Conservation (phyloP, 768 basidiomycete species). For the Lactarius tabidus region DNA sequence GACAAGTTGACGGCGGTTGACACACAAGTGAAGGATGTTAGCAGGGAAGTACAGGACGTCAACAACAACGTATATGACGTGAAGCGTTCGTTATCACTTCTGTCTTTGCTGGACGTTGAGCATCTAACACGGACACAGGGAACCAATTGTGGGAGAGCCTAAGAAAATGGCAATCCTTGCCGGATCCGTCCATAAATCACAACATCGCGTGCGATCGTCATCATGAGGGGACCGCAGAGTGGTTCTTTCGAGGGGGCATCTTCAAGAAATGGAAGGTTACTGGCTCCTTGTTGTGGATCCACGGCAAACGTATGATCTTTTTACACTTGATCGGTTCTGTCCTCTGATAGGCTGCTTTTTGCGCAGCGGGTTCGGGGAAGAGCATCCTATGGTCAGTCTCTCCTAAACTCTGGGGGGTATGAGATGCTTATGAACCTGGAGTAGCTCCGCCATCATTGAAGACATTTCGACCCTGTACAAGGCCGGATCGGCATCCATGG, state of each 20-base stretch:
- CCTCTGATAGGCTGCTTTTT: not conserved
- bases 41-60: no score
- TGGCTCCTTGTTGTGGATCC: not conserved
- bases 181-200: not conserved
- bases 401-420: not conserved
- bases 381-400: not conserved
- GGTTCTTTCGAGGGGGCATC: not conserved
- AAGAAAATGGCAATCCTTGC: not conserved
- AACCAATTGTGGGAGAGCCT: not conserved
- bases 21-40: no score
- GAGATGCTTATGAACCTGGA: not conserved
- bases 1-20: not conserved
- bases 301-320: not conserved
- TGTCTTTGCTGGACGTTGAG: not conserved
- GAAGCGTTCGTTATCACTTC: not conserved
- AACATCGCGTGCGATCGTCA: not conserved
- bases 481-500: not conserved
- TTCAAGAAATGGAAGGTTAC: not conserved
- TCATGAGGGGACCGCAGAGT: not conserved
- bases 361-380: not conserved
- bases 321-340: not conserved
- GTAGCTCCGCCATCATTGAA: not conserved
- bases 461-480: not conserved
- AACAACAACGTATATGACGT: not conserved
- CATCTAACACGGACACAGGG: not conserved